These are phyloP conservation scores for Fusarium sp. DNA, from an alignment of 2,329 filamentous ascomycete genomes.

Conservation along the genomic window DNA sequence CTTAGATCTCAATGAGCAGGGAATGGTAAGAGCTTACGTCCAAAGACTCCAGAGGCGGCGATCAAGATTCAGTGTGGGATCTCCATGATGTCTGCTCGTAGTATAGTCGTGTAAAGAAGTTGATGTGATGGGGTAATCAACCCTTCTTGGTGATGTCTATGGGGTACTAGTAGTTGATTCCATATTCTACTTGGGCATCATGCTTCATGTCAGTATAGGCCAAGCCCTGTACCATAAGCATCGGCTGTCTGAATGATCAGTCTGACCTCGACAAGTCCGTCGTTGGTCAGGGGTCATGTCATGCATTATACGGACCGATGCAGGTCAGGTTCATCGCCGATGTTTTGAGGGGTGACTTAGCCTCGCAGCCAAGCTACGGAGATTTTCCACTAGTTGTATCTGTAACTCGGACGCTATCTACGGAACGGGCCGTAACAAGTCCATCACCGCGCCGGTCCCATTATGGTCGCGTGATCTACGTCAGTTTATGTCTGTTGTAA, in stretches of 20 bases:
- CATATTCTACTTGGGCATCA: neutral
- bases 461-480: neutral
- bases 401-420: neutral
- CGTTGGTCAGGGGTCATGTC: neutral
- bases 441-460: neutral
- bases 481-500: neutral
- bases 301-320: conserved; percentile 1
- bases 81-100: no score
- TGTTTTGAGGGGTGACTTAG: no score
- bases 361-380: no score
- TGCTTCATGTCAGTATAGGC: neutral
- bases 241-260: neutral
- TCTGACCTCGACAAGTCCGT: neutral
- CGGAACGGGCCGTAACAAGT: neutral
- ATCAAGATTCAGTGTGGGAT: no score
- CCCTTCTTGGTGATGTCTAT: neutral
- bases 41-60: no score
- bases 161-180: conserved; percentile 4
- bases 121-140: neutral
- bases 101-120: neutral
- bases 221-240: neutral
- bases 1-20: no score
- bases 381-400: neutral
- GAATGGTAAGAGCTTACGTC: no score
- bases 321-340: neutral